Evolutionary conservation across 305 asterid genomes (phyloP).

Genomic region (Fraxinus paxiana): DNA sequence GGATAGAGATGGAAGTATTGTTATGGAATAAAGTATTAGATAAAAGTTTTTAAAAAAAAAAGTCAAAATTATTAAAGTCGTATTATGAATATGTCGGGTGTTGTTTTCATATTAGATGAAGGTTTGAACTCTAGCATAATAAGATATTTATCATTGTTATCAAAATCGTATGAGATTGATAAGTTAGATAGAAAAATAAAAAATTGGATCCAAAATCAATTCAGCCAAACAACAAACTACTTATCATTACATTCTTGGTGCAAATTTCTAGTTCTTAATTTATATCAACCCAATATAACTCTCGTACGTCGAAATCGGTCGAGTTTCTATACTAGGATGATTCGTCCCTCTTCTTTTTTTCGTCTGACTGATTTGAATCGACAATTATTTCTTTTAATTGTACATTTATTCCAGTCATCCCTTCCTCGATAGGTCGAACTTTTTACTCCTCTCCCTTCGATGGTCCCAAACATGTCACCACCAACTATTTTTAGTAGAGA

Average conservation of each 20-base stretch:
- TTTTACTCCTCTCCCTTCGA: not conserved
- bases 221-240: not conserved
- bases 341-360: not conserved
- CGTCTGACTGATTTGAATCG: not conserved
- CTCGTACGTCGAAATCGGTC: not conserved
- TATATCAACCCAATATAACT: not conserved
- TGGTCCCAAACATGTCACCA: not conserved
- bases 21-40: not conserved
- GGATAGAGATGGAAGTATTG: not conserved
- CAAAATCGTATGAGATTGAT: not conserved
- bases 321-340: not conserved
- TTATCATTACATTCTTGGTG: not conserved
- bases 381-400: not conserved
- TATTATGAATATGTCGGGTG: not conserved
- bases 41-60: not conserved
- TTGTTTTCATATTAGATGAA: not conserved
- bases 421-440: not conserved
- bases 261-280: not conserved
- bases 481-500: not conserved
- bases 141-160: not conserved
- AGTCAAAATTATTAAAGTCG: not conserved
- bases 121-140: not conserved
- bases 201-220: not conserved
- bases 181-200: not conserved
- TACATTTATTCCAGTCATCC: not conserved